Evolutionary conservation across 192 early-diverging fungal species (phyloP), one percentile per base, ranked within the genome.

Genomic region (Umbelopsis sp.): DNA sequence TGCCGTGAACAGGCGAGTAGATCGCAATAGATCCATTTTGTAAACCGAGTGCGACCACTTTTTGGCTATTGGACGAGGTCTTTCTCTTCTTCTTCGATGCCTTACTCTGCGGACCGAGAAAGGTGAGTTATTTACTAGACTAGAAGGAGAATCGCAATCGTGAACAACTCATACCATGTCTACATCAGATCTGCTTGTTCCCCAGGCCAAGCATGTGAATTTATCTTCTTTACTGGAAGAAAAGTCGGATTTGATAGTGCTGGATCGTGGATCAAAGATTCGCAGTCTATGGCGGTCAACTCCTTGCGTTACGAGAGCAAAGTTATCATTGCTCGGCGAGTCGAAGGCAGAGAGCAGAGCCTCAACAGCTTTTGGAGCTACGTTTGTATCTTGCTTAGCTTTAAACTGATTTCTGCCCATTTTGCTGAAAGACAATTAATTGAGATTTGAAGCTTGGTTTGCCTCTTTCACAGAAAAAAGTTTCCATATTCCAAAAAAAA

Each of bases 231-330:
- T 77, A 17, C 81, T 74, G 22, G 81, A 80, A 71, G 70, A 72
- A 45, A 82, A 84, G 66, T 85, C 82, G 66, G 83, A 81, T 54
- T 80, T 88, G 38, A 86, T 77, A 51, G 73, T 85, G 45, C 83
- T 79, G 22, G 78, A 78, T 69, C 78, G 75, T 22, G 82, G 76
- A 29, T 88, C 84, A 47, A 88, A 88, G 66, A 88, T 74, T 32
- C 85, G 80, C 12, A 88, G 76, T 47, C 83, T 83, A 62, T 83
- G 77, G 59, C 79, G 81, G 82, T 88, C 86, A 67, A 86, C 72
- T 74, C 81, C 78, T 24, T 81, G 85, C 11, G 81, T 88, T 36
- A 88, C 82, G 45, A 86, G 77, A 65, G 82, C 83, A 75, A 84
- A 86, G 71, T 78, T 76, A 41, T 79, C 74, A 65, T 71, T 73